Conservation (phyloP, 495 filamentous ascomycete species). For the Neurospora discreta region DNA sequence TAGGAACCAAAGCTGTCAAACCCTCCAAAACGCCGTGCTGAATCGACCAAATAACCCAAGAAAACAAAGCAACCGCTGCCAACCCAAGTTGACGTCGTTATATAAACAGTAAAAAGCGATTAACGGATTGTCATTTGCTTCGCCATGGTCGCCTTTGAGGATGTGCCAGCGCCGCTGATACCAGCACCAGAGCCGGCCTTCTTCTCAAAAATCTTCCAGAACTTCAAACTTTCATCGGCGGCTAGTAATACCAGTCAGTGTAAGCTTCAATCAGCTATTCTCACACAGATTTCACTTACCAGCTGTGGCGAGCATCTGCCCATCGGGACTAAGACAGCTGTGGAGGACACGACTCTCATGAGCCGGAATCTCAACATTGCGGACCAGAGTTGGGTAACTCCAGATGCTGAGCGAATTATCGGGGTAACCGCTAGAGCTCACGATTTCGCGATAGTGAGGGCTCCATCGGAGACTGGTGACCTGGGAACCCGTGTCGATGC, state of each 20-base stretch:
- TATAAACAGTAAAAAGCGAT: constrained; percentile 7
- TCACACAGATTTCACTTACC: constrained; percentile 28
- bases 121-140: constrained; percentile 98
- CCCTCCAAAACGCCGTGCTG: constrained; percentile 32
- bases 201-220: constrained; percentile 99
- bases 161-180: constrained; percentile 45
- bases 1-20: neutral
- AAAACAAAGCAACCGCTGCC: constrained; percentile 31
- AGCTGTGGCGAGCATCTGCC: constrained; percentile 92
- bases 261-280: neutral
- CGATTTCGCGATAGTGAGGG: constrained; percentile 93
- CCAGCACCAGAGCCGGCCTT: constrained; percentile 61
- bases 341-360: constrained; percentile 95
- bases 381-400: constrained; percentile 93
- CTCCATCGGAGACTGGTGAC: constrained; percentile 94
- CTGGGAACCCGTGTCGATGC: constrained; percentile 95
- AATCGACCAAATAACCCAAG: constrained; percentile 27
- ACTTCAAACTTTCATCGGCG: constrained; percentile 94
- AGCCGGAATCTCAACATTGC: constrained; percentile 97
- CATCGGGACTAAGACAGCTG: constrained; percentile 88
- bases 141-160: constrained; percentile 54
- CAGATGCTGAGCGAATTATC: constrained; percentile 97
- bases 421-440: constrained; percentile 94
- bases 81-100: constrained; percentile 8
- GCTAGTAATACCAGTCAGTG: constrained; percentile 31